Base-by-base conservation (phyloP, 805 yeast genomes). In the Candida dendrica region DNA sequence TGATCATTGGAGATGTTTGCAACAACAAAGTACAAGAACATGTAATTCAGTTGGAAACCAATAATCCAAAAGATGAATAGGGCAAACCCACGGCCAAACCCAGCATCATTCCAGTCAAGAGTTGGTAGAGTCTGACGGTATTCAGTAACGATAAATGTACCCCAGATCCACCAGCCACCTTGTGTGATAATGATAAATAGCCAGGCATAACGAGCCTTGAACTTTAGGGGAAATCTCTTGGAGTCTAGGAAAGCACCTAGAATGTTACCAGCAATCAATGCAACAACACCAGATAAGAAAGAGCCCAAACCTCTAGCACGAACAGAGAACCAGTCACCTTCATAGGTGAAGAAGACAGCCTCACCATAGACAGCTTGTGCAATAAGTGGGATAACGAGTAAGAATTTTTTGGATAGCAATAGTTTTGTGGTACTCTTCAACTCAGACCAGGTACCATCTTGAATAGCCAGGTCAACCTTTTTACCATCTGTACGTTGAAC, bases 401-500 rank as follows among this genome's bases (percentile, higher is more conserved):
- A 34, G n/a, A 34, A 17, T 34, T 34, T 34, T 17, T 4, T 4
- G 6, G 36, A 13, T 13, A 18, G 18, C 10, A 34, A 19, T 14
- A 34, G 11, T 17, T 19, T 34, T 18, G 24, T 34, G 6, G 24
- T 19, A 11, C 16, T 34, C 18, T 34, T 34, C 24, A 34, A 16
- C 13, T 34, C 36, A 16, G 6, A 14, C 22, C 22, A 17, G 14
- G 16, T 13, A 20, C 26, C n/a, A 34, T 18, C 24, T 11, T 34
- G 26, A 18, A 19, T 17, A 13, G n/a, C 26, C 26, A 34, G 6
- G 10, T 34, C 26, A 34, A 34, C 26, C 9, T 34, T 17, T 14
- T 17, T 34, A 34, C 36, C 36, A 20, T 34, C 36, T 18, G 22
- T 34, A 14, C 36, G 22, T 20, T 34, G 36, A 18, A 34, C 52